Percentiles rank a stretch among this genome's conserved stretches.
These are phyloP conservation scores for Kwoniella sp. DNA, from an alignment of 768 basidiomycete genomes.

Conservation along the genomic window DNA sequence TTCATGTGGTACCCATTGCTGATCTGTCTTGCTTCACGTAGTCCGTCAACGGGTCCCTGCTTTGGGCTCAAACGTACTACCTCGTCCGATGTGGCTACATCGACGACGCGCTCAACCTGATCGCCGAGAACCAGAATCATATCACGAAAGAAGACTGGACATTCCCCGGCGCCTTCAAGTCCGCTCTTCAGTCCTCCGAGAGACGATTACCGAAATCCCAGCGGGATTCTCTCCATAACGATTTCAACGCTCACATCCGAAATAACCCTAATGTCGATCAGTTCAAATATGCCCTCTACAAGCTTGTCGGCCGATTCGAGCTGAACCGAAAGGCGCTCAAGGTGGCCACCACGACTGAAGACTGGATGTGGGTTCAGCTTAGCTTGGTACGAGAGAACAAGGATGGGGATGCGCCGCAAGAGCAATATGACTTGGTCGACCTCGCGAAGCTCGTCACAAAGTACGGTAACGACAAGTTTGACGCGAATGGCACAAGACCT, in stretches of 20 bases:
- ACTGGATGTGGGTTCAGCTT: slow-evolving; percentile 98
- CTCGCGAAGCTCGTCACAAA: slow-evolving; percentile 54
- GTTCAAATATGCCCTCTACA: slow-evolving; percentile 94
- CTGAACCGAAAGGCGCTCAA: slow-evolving; percentile 75
- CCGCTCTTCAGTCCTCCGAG: slow-evolving; percentile 80
- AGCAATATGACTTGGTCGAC: slow-evolving; percentile 62
- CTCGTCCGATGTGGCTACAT: slow-evolving; percentile 82
- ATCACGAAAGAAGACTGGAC: slow-evolving; percentile 71
- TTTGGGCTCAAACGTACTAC: slow-evolving; percentile 95
- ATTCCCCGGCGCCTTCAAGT: slow-evolving; percentile 78
- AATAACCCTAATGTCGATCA: slow-evolving; percentile 81
- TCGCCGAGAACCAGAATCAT: slow-evolving; percentile 68
- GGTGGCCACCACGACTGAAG: slow-evolving; percentile 90
- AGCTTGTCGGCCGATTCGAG: slow-evolving; percentile 90
- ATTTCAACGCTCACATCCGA: slow-evolving; percentile 72
- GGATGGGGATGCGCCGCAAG: slow-evolving; percentile 66
- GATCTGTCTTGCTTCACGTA: slow-evolving; percentile 50
- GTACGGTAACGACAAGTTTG: slow-evolving; percentile 59
- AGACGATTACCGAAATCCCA: slow-evolving; percentile 60
- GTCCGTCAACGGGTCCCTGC: slow-evolving; percentile 80
- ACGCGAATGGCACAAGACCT: slow-evolving; percentile 64
- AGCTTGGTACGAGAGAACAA: slow-evolving; percentile 71
- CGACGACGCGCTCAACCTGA: slow-evolving; percentile 78
- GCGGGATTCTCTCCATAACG: slow-evolving; percentile 67
- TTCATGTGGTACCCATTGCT: not conserved